These are phyloP conservation scores for Chondrostereum purpureum DNA, from an alignment of 1,284 basidiomycete species.

Conservation along the genomic window DNA sequence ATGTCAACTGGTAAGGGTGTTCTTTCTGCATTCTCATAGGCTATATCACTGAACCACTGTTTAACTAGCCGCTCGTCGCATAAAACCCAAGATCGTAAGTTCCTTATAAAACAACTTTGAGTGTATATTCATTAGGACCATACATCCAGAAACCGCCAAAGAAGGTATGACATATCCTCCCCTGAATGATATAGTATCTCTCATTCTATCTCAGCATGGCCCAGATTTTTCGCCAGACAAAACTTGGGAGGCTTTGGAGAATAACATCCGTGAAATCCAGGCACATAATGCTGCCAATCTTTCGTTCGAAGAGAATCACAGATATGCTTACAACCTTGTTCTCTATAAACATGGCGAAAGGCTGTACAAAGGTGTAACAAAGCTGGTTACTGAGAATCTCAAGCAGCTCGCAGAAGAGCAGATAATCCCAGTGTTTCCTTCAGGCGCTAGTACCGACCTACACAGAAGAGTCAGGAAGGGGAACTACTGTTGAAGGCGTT, in stretches of 20 bases:
- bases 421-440: conserved; percentile 82
- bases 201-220: conserved; percentile 43
- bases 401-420: conserved; percentile 71
- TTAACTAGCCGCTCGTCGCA: conserved; percentile 19
- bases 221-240: conserved; percentile 63
- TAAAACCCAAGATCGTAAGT: conserved; percentile 39
- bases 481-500: conserved; percentile 84
- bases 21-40: neutral
- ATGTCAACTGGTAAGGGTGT: neutral
- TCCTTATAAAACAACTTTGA: conserved; percentile 7
- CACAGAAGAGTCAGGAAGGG: conserved; percentile 67
- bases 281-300: conserved; percentile 90
- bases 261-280: conserved; percentile 92
- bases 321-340: conserved; percentile 93
- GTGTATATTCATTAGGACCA: conserved; percentile 8
- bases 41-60: neutral
- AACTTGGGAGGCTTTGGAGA: conserved; percentile 70
- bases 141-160: conserved; percentile 57
- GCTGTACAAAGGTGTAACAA: conserved; percentile 84
- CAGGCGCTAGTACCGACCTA: conserved; percentile 47
- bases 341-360: conserved; percentile 81
- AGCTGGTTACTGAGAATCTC: conserved; percentile 80
- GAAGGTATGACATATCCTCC: conserved; percentile 33
- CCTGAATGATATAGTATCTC: neutral
- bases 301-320: conserved; percentile 95